Percentiles rank a stretch among this genome's conserved stretches.
Evolutionary conservation across 805 yeast genomes (phyloP).

Genomic region (Myxozyma kluyveri): DNA sequence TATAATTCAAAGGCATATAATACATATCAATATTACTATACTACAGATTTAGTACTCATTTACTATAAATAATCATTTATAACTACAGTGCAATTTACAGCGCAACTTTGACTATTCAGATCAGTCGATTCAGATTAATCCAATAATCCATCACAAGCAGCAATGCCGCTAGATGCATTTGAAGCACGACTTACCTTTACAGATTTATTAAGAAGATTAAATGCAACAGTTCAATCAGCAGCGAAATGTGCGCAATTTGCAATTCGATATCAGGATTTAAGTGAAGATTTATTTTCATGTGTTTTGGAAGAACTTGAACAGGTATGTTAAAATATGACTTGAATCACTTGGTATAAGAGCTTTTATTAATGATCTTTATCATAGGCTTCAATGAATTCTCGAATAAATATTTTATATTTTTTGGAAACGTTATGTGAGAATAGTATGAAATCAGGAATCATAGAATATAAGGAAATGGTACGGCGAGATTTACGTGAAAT

Average conservation of each 20-base stretch:
- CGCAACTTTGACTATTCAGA: no score
- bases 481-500: constrained; percentile 34
- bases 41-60: no score
- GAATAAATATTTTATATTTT: constrained; percentile 67
- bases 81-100: no score
- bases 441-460: constrained; percentile 35
- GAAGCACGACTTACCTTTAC: constrained; percentile 77
- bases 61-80: no score
- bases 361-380: background rate
- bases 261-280: constrained; percentile 51
- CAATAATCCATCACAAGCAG: no score
- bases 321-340: constrained; percentile 13
- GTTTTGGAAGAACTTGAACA: constrained; percentile 57
- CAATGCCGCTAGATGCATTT: constrained; percentile 67
- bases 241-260: constrained; percentile 55
- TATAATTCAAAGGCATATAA: no score
- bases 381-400: constrained; percentile 53
- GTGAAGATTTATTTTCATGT: constrained; percentile 67
- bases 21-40: no score
- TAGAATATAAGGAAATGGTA: constrained; percentile 35
- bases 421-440: constrained; percentile 55
- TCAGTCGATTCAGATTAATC: no score
- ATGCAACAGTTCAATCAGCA: constrained; percentile 53
- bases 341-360: background rate
- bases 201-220: constrained; percentile 60